Base-by-base conservation (phyloP, 106 monocot species). In the Dendrobium nobile region DNA sequence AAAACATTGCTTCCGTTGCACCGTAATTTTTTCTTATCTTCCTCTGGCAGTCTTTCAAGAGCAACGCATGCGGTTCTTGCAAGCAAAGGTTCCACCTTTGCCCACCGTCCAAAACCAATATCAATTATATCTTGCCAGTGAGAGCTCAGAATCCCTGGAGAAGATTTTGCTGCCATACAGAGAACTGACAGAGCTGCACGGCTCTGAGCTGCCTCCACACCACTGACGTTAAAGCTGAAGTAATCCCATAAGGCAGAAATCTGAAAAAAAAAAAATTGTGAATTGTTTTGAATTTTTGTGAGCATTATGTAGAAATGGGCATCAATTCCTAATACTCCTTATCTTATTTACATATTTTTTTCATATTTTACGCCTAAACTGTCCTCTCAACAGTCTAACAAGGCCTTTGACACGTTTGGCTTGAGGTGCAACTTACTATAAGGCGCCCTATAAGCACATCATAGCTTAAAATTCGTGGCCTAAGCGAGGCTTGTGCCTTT, bases 21-120 rank as follows among this genome's bases (percentile, higher is more conserved):
- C 84, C 82, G 86, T n/a, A 95, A 73, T 73, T 90, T 93, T 48
- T 88, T 87, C 82, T 87, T 99, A 40, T 99, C 98, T 84, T 95
- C 98, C 10, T 87, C 78, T 47, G 98, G 88, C 72, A 99, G 72
- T 82, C 89, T 93, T 85, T 95, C 93, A 73, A 99, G 87, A 59
- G 95, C 93, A 78, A 89, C 43, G 68, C 98, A 99, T 41, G 98
- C 98, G 58, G 91, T 93, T 88, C 95, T 89, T 33, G 95, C 98
- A 80, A 99, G 95, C 61, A 99, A 85, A 61, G 93, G 92, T 31
- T 99, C 98, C 86, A 93, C 95, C 86, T 91, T 91, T 67, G 98
- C 87, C 98, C 98, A 90, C 20, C 91, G 84, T n/a, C 98, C 95
- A 88, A 99, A 99, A 55, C 98, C 98, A 84, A 99, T 99, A 78